Conservation (phyloP, 805 yeast genomes). For the Yarrowia osloensis region DNA sequence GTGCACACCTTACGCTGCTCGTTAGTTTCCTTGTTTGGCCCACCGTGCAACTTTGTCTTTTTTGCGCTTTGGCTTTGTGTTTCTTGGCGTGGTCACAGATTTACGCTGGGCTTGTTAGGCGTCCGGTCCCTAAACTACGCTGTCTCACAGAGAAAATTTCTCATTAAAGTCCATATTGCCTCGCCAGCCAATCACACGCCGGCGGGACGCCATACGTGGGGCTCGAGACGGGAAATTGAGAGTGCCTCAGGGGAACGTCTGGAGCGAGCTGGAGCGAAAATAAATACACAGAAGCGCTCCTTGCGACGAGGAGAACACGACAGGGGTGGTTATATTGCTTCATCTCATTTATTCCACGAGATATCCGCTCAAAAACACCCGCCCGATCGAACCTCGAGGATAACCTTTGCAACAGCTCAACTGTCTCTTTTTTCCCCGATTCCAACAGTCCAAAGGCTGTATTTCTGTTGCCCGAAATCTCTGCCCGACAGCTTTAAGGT, state of each 20-base stretch:
- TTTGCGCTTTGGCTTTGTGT: neutral
- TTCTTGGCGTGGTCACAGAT: neutral
- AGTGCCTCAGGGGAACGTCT: neutral
- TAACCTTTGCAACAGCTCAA: neutral
- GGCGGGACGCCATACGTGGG: neutral
- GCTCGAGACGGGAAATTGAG: neutral
- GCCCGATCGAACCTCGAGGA: neutral
- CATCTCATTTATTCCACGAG: neutral
- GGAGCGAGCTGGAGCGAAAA: neutral
- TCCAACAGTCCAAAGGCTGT: neutral
- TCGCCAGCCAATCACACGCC: neutral
- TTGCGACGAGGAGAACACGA: neutral
- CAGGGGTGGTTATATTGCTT: neutral
- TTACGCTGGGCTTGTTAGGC: neutral
- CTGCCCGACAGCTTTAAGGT: neutral
- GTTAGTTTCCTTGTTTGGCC: conserved; percentile 19
- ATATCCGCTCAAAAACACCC: neutral
- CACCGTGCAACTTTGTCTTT: neutral
- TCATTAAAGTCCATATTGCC: conserved; percentile 4
- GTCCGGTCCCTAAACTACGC: neutral
- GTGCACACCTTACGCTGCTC: neutral
- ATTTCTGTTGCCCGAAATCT: neutral
- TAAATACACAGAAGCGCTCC: neutral
- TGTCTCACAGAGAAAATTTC: conserved; percentile 1
- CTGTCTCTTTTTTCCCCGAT: neutral